Evolutionary conservation across 345 rosid species (phyloP).

Genomic region (Corchorus olitorius): DNA sequence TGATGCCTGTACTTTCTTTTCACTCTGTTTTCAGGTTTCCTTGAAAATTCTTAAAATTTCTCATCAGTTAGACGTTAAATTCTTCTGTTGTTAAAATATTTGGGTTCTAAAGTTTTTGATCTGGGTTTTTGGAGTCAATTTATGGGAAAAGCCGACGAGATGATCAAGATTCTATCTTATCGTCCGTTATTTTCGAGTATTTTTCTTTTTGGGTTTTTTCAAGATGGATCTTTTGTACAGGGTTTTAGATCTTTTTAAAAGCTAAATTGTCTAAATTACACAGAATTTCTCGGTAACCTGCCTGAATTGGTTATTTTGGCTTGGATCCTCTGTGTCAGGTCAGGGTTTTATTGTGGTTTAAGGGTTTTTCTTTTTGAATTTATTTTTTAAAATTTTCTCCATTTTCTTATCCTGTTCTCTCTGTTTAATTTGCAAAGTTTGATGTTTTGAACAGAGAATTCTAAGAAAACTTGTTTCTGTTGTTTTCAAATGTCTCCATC

Average conservation of each 20-base stretch:
- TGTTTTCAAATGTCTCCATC: neutral
- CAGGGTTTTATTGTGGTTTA: constrained; percentile 47
- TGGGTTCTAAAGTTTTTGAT: constrained; percentile 32
- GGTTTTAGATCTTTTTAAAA: constrained; percentile 36
- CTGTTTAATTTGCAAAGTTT: constrained; percentile 3
- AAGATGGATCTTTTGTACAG: constrained; percentile 27
- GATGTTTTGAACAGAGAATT: neutral
- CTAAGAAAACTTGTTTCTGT: neutral
- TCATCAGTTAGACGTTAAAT: constrained; percentile 6
- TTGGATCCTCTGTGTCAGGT: constrained; percentile 28
- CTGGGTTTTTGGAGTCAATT: constrained; percentile 29
- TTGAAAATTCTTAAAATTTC: constrained; percentile 7
- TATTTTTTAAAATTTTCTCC: neutral
- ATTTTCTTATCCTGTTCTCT: neutral
- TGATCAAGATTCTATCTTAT: neutral
- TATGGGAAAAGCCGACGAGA: neutral
- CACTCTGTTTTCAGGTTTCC: neutral
- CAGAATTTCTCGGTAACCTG: constrained; percentile 12
- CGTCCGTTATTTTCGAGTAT: neutral
- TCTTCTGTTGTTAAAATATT: constrained; percentile 18
- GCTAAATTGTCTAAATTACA: constrained; percentile 16
- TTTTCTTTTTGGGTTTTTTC: constrained; percentile 9
- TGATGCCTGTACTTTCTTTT: neutral
- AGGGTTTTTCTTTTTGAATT: constrained; percentile 2
- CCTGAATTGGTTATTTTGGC: constrained; percentile 22